These are phyloP conservation scores for Mortierella claussenii DNA, from an alignment of 192 early-diverging fungal species.

Conservation along the genomic window DNA sequence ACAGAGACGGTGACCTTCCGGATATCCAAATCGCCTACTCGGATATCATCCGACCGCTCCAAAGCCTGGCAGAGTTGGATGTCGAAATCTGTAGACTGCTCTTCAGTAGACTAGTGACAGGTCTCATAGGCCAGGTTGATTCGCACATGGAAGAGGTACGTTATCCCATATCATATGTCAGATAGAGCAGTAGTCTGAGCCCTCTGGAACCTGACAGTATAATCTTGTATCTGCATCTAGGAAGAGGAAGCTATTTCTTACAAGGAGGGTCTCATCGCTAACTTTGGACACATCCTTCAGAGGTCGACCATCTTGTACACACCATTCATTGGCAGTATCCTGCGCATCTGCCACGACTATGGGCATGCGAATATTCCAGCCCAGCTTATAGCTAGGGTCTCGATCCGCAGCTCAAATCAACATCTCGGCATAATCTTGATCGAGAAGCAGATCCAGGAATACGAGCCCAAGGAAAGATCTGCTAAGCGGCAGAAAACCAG, in stretches of 20 bases:
- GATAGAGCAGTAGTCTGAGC: too few relatives aligned
- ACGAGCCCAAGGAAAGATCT: conserved; percentile 34
- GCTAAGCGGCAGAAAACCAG: conserved; percentile 38
- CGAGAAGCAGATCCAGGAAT: conserved; percentile 55
- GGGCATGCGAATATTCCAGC: conserved; percentile 45
- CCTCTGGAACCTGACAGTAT: too few relatives aligned
- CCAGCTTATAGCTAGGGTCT: conserved; percentile 32
- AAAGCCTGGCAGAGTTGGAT: conserved; percentile 67
- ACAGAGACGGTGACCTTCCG: conserved; percentile 79
- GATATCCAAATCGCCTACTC: conserved; percentile 77
- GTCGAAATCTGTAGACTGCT: conserved; percentile 66
- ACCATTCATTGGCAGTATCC: conserved; percentile 60
- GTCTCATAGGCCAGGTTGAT: conserved; percentile 42
- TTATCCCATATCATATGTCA: too few relatives aligned
- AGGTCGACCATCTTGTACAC: conserved; percentile 50
- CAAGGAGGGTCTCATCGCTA: conserved; percentile 31
- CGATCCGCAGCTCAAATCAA: conserved; percentile 59
- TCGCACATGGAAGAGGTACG: conserved; percentile 46
- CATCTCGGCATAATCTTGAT: conserved; percentile 62
- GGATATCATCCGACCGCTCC: conserved; percentile 76
- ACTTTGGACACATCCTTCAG: conserved; percentile 45
- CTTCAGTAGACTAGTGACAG: conserved; percentile 53
- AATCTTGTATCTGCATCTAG: conserved; percentile 13
- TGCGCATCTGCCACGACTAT: conserved; percentile 61
- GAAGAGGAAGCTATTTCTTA: conserved; percentile 29